These are phyloP conservation scores for Fraxinus baroniana DNA, from an alignment of 305 asterid genomes.

Conservation along the genomic window DNA sequence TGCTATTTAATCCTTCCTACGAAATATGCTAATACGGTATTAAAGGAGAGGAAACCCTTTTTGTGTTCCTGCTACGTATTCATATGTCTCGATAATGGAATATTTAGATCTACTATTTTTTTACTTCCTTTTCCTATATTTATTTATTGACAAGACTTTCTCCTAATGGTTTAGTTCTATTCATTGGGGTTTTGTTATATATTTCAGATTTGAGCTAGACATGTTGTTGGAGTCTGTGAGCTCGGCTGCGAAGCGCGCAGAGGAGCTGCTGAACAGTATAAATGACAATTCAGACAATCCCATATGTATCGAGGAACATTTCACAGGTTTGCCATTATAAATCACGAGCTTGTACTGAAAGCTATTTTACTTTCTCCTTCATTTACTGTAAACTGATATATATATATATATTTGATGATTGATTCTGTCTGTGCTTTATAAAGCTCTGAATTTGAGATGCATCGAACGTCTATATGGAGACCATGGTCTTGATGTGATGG, in stretches of 20 bases:
- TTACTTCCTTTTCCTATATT: not conserved
- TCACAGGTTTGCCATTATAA: slow-evolving; percentile 63
- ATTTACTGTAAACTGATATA: slow-evolving; percentile 7
- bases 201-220: slow-evolving; percentile 89
- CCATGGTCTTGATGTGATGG: slow-evolving; percentile 97
- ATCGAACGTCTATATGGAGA: slow-evolving; percentile 98
- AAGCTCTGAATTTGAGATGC: slow-evolving; percentile 86
- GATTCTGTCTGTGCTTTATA: slow-evolving; percentile 39
- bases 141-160: slow-evolving; percentile 11
- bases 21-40: not conserved
- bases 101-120: not conserved
- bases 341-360: slow-evolving; percentile 16
- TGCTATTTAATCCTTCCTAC: not conserved
- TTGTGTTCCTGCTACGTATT: slow-evolving; percentile 15
- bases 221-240: slow-evolving; percentile 91
- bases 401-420: slow-evolving; percentile 25
- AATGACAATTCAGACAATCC: slow-evolving; percentile 63
- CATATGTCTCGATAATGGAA: slow-evolving; percentile 4
- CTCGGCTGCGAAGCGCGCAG: slow-evolving; percentile 80
- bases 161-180: slow-evolving; percentile 16
- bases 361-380: slow-evolving; percentile 22
- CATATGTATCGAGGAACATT: slow-evolving; percentile 69
- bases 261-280: slow-evolving; percentile 70
- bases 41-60: not conserved
- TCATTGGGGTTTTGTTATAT: slow-evolving; percentile 28